phyloP scores from a whole-genome alignment of 192 early-diverging fungal genomes.

The Linnemannia schmuckeri region DNA sequence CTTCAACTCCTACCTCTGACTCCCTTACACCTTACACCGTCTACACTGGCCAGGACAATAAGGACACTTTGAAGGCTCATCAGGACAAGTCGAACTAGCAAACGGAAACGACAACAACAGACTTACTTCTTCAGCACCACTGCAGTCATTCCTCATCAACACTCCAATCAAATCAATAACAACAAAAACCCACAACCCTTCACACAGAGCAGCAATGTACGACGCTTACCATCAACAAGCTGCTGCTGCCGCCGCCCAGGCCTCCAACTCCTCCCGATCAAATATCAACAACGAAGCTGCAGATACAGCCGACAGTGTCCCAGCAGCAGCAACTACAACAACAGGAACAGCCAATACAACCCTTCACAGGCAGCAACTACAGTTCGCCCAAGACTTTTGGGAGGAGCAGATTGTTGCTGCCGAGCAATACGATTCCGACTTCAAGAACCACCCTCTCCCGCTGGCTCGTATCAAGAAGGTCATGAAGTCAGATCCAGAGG shows the following conservation, averaged over 20 bases:
- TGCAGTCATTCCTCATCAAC: not conserved
- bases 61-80: not conserved
- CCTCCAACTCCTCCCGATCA: not conserved
- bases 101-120: not conserved
- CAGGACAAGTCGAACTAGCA: not conserved
- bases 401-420: conserved; percentile 73
- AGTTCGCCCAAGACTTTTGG: conserved; percentile 73
- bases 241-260: not conserved
- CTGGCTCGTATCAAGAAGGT: conserved; percentile 98
- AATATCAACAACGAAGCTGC: not conserved
- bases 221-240: not conserved
- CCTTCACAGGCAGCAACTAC: conserved; percentile 8
- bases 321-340: not conserved
- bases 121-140: not conserved
- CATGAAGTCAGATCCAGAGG: conserved; percentile 98
- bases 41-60: too few species aligned
- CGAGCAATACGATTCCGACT: conserved; percentile 85
- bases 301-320: not conserved
- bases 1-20: not conserved
- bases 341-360: not conserved
- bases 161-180: conserved; percentile 24
- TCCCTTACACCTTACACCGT: not conserved
- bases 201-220: not conserved
- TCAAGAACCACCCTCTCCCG: conserved; percentile 93
- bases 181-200: not conserved